Base-by-base conservation (phyloP, 2,329 filamentous ascomycete genomes). In the Alternaria atra region DNA sequence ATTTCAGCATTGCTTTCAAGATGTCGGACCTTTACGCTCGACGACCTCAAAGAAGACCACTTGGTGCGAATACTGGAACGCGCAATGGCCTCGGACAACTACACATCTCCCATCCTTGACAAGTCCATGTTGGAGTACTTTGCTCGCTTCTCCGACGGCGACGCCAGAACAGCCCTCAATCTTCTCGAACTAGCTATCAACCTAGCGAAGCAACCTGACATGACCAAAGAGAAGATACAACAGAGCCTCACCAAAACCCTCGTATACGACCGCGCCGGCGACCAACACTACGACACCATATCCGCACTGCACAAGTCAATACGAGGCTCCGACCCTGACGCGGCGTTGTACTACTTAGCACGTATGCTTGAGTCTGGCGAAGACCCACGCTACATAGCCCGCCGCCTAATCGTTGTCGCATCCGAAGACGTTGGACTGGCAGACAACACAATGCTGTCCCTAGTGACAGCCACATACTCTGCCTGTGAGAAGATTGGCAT, bases 211-310 rank as follows among this genome's bases (percentile, higher is more conserved):
- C 85, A 86, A 6, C 83, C 86, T 0, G 83, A 84, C 9, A 89
- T 91, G 65, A 95, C 92, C 0, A 88, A 90, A 64, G 89, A 90
- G 6, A 87, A 89, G 60, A 88, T 99, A 75, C 97, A 97, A 75
- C 84, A 88, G 1, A 87, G 91, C 2, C 84, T 99, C 9, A 98
- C 94, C 2, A 94, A 94, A 75, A 98, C 94, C 0, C 84, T 98
- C 2, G 93, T 98, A 13, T 98, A 98, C 80, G 95, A 99, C 79
- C 89, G 95, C 55, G 92, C 91, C 0, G 94, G 95, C 53, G 95
- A 99, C 79, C 93, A 97, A 77, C 95, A 98, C 80, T 99, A 98
- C 82, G 94, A 99, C 76, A 95, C 92, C 54, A 98, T 99, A 73
- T 97, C 92, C 1, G 95, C 95, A 30, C 95, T 98, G 71, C 95